phyloP scores from a whole-genome alignment of 164 flowering plant species.

The Vitis labrusca region DNA sequence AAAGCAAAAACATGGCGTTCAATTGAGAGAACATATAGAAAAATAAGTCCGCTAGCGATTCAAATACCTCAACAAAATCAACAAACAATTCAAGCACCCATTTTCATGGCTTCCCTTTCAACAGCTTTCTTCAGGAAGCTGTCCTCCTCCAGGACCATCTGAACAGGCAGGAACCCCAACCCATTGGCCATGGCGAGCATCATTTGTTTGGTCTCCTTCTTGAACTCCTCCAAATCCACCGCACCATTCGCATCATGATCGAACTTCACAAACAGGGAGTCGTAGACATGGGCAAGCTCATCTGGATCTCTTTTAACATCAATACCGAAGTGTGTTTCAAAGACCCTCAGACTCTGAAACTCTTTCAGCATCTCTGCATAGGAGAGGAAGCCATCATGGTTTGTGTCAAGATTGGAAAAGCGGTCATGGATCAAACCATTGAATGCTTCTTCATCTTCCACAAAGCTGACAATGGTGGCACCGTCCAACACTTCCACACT shows the following conservation, averaged over 20 bases:
- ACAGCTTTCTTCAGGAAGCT: slow-evolving; percentile 36
- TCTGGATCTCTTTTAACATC: slow-evolving; percentile 28
- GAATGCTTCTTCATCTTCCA: slow-evolving; percentile 35
- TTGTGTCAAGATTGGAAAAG: slow-evolving; percentile 23
- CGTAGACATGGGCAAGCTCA: slow-evolving; percentile 24
- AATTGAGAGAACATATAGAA: no score
- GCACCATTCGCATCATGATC: slow-evolving; percentile 32
- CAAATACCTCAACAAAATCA: no score
- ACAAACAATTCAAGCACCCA: slow-evolving; percentile 5
- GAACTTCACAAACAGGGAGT: slow-evolving; percentile 26
- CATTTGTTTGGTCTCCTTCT: slow-evolving; percentile 29
- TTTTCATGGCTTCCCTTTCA: slow-evolving; percentile 15
- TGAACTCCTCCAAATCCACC: slow-evolving; percentile 37
- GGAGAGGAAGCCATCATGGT: slow-evolving; percentile 34
- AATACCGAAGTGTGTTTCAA: slow-evolving; percentile 32
- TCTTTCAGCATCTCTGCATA: slow-evolving; percentile 33
- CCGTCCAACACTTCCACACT: slow-evolving; percentile 35
- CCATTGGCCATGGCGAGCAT: slow-evolving; percentile 39
- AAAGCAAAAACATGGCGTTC: no score
- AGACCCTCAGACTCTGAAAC: slow-evolving; percentile 28
- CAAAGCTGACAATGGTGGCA: slow-evolving; percentile 28
- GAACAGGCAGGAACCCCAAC: slow-evolving; percentile 35
- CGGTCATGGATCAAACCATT: slow-evolving; percentile 10
- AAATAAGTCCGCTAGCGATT: no score
- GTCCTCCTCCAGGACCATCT: slow-evolving; percentile 36